Evolutionary conservation across 495 filamentous ascomycete species (phyloP).

Genomic region (Penicillium pulvis): DNA sequence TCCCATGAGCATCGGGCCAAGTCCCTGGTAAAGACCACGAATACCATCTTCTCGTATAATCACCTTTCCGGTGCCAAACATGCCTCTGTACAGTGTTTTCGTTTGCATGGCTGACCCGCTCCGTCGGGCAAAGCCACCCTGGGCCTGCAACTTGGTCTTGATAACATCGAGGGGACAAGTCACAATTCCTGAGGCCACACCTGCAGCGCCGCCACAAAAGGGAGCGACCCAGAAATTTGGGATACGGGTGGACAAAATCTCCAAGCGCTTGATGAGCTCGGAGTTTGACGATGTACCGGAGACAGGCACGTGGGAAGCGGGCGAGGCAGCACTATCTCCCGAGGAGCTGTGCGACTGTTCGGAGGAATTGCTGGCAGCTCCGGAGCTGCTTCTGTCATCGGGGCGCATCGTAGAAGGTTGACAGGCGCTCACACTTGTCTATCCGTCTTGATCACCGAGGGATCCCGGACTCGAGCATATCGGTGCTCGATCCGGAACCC

Average conservation of each 20-base stretch:
- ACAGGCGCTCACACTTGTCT: constrained; percentile 44
- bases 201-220: constrained; percentile 82
- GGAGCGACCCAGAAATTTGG: constrained; percentile 60
- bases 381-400: constrained; percentile 35
- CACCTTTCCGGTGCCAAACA: constrained; percentile 78
- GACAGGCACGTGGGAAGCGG: constrained; percentile 22
- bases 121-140: constrained; percentile 71
- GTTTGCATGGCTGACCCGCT: constrained; percentile 46
- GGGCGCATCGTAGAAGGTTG: constrained; percentile 38
- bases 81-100: constrained; percentile 71
- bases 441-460: constrained; percentile 47
- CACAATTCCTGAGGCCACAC: constrained; percentile 88
- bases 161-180: constrained; percentile 98
- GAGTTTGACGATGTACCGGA: constrained; percentile 27
- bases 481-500: constrained; percentile 51
- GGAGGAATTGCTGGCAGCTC: constrained; percentile 33
- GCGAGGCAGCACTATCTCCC: constrained; percentile 23
- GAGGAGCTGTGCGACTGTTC: constrained; percentile 29
- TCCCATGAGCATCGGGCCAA: constrained; percentile 91
- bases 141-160: constrained; percentile 97
- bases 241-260: constrained; percentile 53
- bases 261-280: constrained; percentile 53
- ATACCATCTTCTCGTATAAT: constrained; percentile 90
- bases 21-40: constrained; percentile 86
- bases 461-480: constrained; percentile 52